These are phyloP conservation scores for Volvox carteri DNA, from an alignment of 163 green algal species.

Conservation along the genomic window DNA sequence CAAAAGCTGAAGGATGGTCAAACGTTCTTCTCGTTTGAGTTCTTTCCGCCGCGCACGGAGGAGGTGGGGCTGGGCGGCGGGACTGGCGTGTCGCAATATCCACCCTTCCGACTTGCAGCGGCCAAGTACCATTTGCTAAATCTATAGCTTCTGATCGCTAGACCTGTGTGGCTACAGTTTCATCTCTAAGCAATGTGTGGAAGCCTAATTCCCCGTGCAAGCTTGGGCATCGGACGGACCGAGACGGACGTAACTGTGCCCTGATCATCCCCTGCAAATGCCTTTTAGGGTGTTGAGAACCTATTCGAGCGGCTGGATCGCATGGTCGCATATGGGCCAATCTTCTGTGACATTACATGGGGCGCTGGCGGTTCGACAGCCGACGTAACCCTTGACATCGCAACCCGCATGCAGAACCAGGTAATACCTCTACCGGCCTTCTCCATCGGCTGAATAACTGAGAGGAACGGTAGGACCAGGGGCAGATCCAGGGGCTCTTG, in stretches of 20 bases:
- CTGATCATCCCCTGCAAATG: not conserved
- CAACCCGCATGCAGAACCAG: constrained; percentile 95
- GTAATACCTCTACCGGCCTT: constrained; percentile 69
- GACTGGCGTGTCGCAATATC: not conserved
- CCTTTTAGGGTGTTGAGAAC: constrained; percentile 91
- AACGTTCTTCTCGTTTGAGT: constrained; percentile 97
- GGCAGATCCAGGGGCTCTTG: too few species aligned
- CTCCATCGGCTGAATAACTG: too few species aligned
- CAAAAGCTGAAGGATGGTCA: constrained; percentile 92
- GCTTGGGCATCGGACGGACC: not conserved
- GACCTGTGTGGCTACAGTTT: too few species aligned
- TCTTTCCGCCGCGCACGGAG: constrained; percentile 95
- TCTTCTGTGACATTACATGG: constrained; percentile 99
- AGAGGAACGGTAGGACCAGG: too few species aligned
- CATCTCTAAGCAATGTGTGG: too few species aligned
- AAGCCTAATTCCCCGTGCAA: not conserved
- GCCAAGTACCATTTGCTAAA: too few species aligned
- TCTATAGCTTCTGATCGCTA: too few species aligned
- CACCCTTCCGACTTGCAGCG: not conserved
- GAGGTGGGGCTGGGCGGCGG: constrained; percentile 75
- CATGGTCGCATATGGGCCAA: constrained; percentile 89
- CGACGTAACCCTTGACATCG: constrained; percentile 97
- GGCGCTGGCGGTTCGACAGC: constrained; percentile 95
- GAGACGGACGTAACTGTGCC: not conserved
- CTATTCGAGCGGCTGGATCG: constrained; percentile 93